These are phyloP conservation scores for Mycena vulgaris DNA, from an alignment of 768 basidiomycete genomes.

Conservation along the genomic window DNA sequence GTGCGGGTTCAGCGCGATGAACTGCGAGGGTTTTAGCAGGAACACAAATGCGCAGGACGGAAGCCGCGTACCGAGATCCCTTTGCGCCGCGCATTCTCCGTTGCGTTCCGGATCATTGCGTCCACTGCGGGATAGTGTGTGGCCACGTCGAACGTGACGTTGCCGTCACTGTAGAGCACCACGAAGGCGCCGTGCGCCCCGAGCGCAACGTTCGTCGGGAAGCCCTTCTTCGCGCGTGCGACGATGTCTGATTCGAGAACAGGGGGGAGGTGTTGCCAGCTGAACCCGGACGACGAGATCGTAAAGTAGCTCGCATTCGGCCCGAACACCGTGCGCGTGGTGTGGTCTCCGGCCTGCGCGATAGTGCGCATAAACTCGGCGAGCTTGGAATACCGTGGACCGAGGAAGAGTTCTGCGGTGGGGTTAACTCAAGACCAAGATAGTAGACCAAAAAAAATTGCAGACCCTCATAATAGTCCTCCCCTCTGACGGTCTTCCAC, in stretches of 20 bases:
- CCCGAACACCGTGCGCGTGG: conserved; percentile 35
- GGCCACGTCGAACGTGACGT: conserved; percentile 32
- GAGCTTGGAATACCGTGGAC: conserved; percentile 33
- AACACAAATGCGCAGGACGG: background rate
- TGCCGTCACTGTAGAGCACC: conserved; percentile 31
- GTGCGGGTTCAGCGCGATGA: conserved; percentile 33
- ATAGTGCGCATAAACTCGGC: conserved; percentile 34
- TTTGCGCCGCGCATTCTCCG: conserved; percentile 30
- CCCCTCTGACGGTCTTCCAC: conserved; percentile 32
- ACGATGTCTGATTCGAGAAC: conserved; percentile 28
- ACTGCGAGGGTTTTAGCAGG: conserved; percentile 12
- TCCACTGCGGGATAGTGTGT: conserved; percentile 34
- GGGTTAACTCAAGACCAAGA: background rate
- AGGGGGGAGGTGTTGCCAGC: conserved; percentile 33
- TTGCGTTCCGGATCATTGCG: conserved; percentile 30
- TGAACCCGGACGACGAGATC: conserved; percentile 11
- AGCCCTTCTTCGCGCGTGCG: conserved; percentile 27
- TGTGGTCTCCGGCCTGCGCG: conserved; percentile 32
- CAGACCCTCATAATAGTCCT: conserved; percentile 39
- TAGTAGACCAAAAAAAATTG: background rate
- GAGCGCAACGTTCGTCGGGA: conserved; percentile 31
- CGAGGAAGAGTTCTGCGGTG: conserved; percentile 34
- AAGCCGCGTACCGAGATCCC: conserved; percentile 34
- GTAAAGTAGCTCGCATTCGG: conserved; percentile 36
- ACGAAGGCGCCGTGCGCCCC: conserved; percentile 35